phyloP scores from a whole-genome alignment of 2,329 filamentous ascomycete species.

The Aspergillus sp. region DNA sequence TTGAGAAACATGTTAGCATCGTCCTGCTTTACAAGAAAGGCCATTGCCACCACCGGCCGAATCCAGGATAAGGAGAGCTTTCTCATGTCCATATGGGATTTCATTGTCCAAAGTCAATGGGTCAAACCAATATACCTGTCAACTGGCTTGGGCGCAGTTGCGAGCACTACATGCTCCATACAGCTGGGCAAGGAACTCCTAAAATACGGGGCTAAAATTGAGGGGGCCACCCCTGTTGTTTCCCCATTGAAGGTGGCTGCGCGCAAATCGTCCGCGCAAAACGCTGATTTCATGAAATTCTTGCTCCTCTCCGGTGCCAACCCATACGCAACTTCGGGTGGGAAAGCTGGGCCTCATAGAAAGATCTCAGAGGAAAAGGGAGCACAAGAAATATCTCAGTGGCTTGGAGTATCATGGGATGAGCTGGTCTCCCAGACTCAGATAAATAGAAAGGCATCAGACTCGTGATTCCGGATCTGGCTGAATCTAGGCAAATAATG shows the following conservation, averaged over 20 bases:
- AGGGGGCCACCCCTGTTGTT: not conserved
- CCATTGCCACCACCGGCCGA: not conserved
- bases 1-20: not conserved
- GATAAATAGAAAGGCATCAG: not conserved
- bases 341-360: not conserved
- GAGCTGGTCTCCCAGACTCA: not conserved
- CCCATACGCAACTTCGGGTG: not conserved
- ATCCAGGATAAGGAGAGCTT: not conserved
- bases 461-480: not conserved
- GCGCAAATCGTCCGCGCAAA: not conserved
- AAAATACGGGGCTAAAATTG: not conserved
- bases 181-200: not conserved
- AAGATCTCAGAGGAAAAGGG: not conserved
- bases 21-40: not conserved
- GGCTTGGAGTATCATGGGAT: constrained; percentile 6
- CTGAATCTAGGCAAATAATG: not conserved
- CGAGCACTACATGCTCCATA: not conserved
- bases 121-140: not conserved
- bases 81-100: not conserved
- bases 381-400: not conserved
- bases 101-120: not conserved
- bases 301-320: not conserved
- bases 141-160: not conserved
- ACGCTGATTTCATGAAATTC: constrained; percentile 6
- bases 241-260: constrained; percentile 1